Evolutionary conservation across 1,139 yeast species (phyloP).

Genomic region (Schwanniomyces etchellsii): DNA sequence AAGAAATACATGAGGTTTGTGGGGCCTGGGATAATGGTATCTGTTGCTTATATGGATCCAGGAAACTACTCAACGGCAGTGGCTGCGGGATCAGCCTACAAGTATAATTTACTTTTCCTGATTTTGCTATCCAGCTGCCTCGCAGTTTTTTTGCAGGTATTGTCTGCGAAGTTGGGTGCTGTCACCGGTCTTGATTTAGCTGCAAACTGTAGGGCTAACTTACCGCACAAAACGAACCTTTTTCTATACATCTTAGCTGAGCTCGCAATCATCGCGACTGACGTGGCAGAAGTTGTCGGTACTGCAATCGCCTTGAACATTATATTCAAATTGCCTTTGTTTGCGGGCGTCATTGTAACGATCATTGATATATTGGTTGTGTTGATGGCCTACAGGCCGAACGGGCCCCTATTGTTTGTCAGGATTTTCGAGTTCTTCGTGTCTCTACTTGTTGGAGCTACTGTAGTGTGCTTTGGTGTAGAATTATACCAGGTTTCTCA

Average conservation of each 20-base stretch:
- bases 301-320: slow-evolving; percentile 88
- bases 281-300: slow-evolving; percentile 90
- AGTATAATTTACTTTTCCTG: slow-evolving; percentile 76
- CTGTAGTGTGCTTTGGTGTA: slow-evolving; percentile 78
- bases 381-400: slow-evolving; percentile 82
- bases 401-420: slow-evolving; percentile 73
- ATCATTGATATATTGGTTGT: slow-evolving; percentile 82
- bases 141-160: slow-evolving; percentile 79
- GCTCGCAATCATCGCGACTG: slow-evolving; percentile 86
- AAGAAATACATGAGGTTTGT: slow-evolving; percentile 60
- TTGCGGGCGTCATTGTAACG: slow-evolving; percentile 76
- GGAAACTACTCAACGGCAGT: slow-evolving; percentile 96
- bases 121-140: slow-evolving; percentile 77
- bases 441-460: slow-evolving; percentile 67
- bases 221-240: slow-evolving; percentile 58
- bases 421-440: slow-evolving; percentile 82
- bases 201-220: slow-evolving; percentile 73
- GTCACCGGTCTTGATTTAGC: slow-evolving; percentile 91
- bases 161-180: slow-evolving; percentile 81
- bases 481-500: slow-evolving; percentile 69
- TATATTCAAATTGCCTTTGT: slow-evolving; percentile 68
- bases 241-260: slow-evolving; percentile 72
- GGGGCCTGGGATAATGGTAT: slow-evolving; percentile 93
- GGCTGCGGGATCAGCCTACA: slow-evolving; percentile 85
- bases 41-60: slow-evolving; percentile 97